Base-by-base conservation (phyloP, 768 basidiomycete species). In the Wakefieldia striispora region DNA sequence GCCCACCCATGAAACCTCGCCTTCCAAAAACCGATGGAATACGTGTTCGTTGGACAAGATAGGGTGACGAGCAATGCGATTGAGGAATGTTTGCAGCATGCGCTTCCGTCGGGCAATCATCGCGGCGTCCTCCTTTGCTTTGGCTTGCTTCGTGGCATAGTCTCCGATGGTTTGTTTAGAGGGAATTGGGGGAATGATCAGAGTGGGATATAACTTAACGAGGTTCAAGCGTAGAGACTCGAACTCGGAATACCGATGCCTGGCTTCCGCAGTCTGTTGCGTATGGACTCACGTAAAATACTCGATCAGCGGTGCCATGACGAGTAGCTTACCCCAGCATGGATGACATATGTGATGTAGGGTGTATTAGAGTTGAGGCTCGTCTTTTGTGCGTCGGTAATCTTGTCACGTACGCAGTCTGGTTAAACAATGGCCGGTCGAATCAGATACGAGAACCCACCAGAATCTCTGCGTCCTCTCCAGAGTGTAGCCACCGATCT, bases 121-220 rank as follows among this genome's bases (percentile, higher is more conserved):
- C 1, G 87, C 80, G 3, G 84, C 83, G 66, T 99, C 97, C 63
- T 99, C 97, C 64, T 95, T 97, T 20, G 95, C 97, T 69, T 95
- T 97, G 13, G 81, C 86, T 62, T 94, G 94, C 70, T 97, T 98
- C 53, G 94, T 87, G 2, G 97, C 97, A 74, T 99, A 99, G 61
- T 98, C 97, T 8, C 91, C 83, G 34, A 99, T 76, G 1, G 88
- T 88, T 71, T 98, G 93, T 71, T 99, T 98, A 1, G 91, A 94
- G 3, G 97, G 97, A 45, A 99, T 97, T 37, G 97, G 97, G 3
- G 97, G 95, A 52, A 99, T 87, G 61, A 99, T 98, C 58, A 95
- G 73, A 9, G 95, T 97, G 0, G 97, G 97, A 66, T 99, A 97
- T 39, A 99, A 77, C 62, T 84, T 92, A 43, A 83, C 77, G 41